Percentiles rank a stretch among this genome's conserved stretches.
Conservation (phyloP, 352 stramenopile genomes). For the Pythium guiyangense region DNA sequence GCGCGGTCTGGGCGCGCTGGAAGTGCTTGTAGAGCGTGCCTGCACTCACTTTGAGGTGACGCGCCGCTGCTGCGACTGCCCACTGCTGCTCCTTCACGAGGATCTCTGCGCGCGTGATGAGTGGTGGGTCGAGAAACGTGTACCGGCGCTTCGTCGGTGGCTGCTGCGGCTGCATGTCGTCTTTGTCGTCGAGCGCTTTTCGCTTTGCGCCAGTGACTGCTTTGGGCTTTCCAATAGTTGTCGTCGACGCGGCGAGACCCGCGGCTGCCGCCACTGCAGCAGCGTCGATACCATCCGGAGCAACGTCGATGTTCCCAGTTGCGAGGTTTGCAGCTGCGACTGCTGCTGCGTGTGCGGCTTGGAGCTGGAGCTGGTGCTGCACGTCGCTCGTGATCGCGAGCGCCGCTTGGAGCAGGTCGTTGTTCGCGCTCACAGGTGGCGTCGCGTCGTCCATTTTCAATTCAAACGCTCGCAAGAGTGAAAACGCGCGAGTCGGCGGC, state of each 20-base stretch:
- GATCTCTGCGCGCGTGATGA: constrained; percentile 9
- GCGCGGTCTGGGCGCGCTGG: constrained; percentile 5
- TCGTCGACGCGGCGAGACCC: not conserved
- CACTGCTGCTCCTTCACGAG: constrained; percentile 10
- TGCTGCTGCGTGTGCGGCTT: not conserved
- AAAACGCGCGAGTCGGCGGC: no score
- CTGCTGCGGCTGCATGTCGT: not conserved
- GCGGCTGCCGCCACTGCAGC: not conserved
- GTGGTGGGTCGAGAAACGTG: constrained; percentile 7
- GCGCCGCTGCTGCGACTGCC: constrained; percentile 4
- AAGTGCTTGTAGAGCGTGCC: constrained; percentile 12
- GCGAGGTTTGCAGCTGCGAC: not conserved
- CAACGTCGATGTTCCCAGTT: not conserved
- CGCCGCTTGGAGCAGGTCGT: not conserved
- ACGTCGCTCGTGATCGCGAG: constrained; percentile 2
- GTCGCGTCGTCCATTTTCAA: no score
- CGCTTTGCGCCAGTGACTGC: not conserved
- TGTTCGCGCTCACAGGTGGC: not conserved
- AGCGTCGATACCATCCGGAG: not conserved
- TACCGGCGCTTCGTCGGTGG: constrained; percentile 5
- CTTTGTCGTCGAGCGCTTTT: not conserved
- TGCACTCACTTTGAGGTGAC: constrained; percentile 11
- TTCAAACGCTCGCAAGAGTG: no score
- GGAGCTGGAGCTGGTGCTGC: constrained; percentile 1
- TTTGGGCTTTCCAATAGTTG: not conserved